phyloP scores from a whole-genome alignment of 2,329 filamentous ascomycete genomes.

The Penicillium freii region DNA sequence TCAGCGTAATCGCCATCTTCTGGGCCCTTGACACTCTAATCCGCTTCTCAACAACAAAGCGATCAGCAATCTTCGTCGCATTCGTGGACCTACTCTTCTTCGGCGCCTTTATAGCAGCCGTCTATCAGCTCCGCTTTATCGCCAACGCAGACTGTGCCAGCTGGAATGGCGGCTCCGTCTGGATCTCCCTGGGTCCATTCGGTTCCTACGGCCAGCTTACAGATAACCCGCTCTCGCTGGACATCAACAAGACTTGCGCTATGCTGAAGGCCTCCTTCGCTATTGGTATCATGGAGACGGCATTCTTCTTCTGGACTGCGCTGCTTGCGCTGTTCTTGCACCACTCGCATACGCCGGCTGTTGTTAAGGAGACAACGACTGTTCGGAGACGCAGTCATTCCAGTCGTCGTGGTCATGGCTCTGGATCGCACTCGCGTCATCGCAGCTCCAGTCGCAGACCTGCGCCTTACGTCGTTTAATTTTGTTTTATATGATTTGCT shows the following conservation, averaged over 20 bases:
- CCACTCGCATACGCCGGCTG: constrained; percentile 28
- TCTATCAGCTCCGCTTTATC: constrained; percentile 59
- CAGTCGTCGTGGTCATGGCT: constrained; percentile 34
- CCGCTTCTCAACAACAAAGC: constrained; percentile 57
- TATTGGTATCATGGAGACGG: constrained; percentile 80
- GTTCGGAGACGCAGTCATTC: constrained; percentile 37
- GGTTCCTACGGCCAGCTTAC: constrained; percentile 52
- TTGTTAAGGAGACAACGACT: constrained; percentile 41
- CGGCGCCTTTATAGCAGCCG: constrained; percentile 61
- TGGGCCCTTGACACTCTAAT: constrained; percentile 62
- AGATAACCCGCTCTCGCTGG: constrained; percentile 50
- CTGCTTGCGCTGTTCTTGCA: constrained; percentile 61
- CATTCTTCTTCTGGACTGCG: constrained; percentile 77
- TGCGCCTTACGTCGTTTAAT: constrained; percentile 32
- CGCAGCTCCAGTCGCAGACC: constrained; percentile 31
- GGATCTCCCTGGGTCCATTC: constrained; percentile 61
- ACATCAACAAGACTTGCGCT: constrained; percentile 72
- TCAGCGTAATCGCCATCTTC: constrained; percentile 59
- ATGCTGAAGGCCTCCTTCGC: constrained; percentile 93
- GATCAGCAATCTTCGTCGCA: constrained; percentile 59
- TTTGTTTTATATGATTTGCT: not conserved
- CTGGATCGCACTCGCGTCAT: constrained; percentile 27
- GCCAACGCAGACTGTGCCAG: constrained; percentile 64
- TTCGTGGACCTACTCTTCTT: constrained; percentile 62
- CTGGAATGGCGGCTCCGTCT: constrained; percentile 55